Conservation (phyloP, 352 stramenopile species). For the Globisporangium paroecandrum region DNA sequence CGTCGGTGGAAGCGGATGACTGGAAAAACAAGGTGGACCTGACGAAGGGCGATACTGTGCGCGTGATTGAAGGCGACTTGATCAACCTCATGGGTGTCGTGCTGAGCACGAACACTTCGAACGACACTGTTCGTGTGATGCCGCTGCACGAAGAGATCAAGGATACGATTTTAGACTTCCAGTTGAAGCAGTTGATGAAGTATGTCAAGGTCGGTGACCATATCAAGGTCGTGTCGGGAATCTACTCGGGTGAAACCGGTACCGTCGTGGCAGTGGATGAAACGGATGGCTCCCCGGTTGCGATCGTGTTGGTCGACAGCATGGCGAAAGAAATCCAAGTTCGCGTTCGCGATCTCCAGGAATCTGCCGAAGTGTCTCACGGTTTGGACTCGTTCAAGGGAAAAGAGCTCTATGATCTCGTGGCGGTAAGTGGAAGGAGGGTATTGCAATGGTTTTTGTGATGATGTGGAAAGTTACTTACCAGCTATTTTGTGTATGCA, state of each 20-base stretch:
- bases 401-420: conserved; percentile 88
- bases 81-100: conserved; percentile 90
- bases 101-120: conserved; percentile 84
- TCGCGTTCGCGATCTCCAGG: conserved; percentile 85
- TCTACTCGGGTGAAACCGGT: conserved; percentile 87
- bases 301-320: conserved; percentile 87
- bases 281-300: conserved; percentile 73
- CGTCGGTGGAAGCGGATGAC: conserved; percentile 73
- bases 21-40: conserved; percentile 89
- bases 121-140: conserved; percentile 88
- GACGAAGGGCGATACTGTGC: conserved; percentile 87
- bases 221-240: conserved; percentile 89
- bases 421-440: conserved; percentile 43
- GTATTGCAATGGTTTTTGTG: neutral
- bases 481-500: conserved; percentile 7
- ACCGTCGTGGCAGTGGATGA: conserved; percentile 88
- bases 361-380: conserved; percentile 87
- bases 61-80: conserved; percentile 84
- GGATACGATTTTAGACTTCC: conserved; percentile 88
- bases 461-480: neutral
- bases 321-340: conserved; percentile 91
- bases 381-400: conserved; percentile 88
- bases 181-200: conserved; percentile 88
- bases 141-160: conserved; percentile 90
- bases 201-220: conserved; percentile 91